A percentile compares a stretch with the other conserved stretches of the same genome.
These are phyloP conservation scores for Fusarium clavum DNA, from an alignment of 2,329 filamentous ascomycete genomes.

Conservation along the genomic window DNA sequence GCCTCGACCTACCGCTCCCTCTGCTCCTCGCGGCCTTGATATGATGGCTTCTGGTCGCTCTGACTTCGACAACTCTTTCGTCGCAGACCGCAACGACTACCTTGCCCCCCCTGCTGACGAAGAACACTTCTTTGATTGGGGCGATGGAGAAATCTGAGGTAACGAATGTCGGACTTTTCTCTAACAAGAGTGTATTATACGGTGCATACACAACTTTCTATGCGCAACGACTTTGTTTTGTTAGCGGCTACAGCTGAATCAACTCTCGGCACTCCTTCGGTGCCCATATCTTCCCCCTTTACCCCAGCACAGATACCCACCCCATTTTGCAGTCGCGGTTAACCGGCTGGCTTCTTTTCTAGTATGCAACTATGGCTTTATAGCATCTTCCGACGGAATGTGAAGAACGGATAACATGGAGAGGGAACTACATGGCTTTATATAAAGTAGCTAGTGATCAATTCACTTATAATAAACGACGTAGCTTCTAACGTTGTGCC, in stretches of 20 bases:
- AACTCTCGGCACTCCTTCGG: slow-evolving; percentile 6
- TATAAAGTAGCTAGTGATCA: slow-evolving; percentile 19
- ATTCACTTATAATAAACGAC: slow-evolving; percentile 3
- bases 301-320: slow-evolving; percentile 30
- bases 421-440: slow-evolving; percentile 16
- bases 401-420: slow-evolving; percentile 3
- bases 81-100: neutral
- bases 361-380: neutral
- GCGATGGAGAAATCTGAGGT: slow-evolving; percentile 54
- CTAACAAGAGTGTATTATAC: slow-evolving; percentile 24
- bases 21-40: slow-evolving; percentile 2
- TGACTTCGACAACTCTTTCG: neutral
- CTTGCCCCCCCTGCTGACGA: slow-evolving; percentile 10
- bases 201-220: neutral
- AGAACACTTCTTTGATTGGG: slow-evolving; percentile 28
- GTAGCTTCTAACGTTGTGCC: neutral
- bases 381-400: slow-evolving; percentile 12
- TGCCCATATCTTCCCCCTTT: slow-evolving; percentile 4
- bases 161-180: neutral
- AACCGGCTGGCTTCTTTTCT: slow-evolving; percentile 2
- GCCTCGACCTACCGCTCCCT: slow-evolving; percentile 4
- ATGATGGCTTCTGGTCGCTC: slow-evolving; percentile 4
- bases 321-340: neutral
- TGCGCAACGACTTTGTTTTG: slow-evolving; percentile 12
- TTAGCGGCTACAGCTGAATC: slow-evolving; percentile 14